Evolutionary conservation across 345 rosid genomes (phyloP), one percentile per base, ranked within the genome.

Genomic region (Orychophragmus violaceus): DNA sequence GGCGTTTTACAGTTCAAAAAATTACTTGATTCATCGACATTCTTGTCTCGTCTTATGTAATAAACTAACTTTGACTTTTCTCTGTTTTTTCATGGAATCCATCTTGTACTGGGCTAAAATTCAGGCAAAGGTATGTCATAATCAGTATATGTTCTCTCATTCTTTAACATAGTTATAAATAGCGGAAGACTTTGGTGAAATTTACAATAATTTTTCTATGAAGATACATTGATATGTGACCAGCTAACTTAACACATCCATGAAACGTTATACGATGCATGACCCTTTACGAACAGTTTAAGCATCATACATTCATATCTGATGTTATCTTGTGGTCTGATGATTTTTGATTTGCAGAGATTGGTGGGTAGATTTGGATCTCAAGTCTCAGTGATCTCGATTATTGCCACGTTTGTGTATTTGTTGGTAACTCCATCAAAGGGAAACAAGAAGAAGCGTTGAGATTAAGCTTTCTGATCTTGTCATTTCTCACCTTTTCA

Each of bases 401-500:
- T 90, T 18, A n/a, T 93, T 32, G 83, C 74, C 53, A 69, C 84
- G 78, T 88, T 87, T 52, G 77, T 84, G 35, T 87, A 79, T 82
- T 71, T 89, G 69, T 24, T 89, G 23, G 44, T 72, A 29, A 37
- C 77, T 65, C 95, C 96, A 22, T 79, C 83, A 28, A 91, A 84
- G 69, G 85, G 72, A 41, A 77, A 81, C 91, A 89, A 87, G 85
- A 87, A 92, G 83, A 92, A 66, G 83, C 93, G 91, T 45, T 89
- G 28, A 70, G 21, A 19, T 46, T n/a, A 45, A 42, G 35, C 22
- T 44, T 48, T 10, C 45, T 33, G 30, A 17, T 49, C 13, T n/a
- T 9, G 9, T 1, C 29, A 48, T 58, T 16, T 56, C 6, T 41
- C 28, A 41, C 8, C 11, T 39, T 36, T 17, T 27, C 29, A 18